Evolutionary conservation across 192 early-diverging fungal genomes (phyloP).

Genomic region (Backusella circina): DNA sequence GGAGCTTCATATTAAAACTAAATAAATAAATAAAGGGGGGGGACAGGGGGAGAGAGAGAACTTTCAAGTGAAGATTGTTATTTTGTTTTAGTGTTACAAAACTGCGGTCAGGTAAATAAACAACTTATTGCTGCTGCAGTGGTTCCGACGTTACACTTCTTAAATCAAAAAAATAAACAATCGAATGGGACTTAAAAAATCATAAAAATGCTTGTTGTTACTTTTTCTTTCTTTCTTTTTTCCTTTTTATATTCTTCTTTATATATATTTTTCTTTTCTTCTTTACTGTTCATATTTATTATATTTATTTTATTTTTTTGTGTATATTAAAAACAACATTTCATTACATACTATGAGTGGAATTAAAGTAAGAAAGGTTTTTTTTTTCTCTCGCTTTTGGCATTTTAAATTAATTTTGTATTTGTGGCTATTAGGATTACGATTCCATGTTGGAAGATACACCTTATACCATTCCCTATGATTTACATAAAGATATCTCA

Average conservation of each 20-base stretch:
- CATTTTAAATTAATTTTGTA: not conserved
- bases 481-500: not conserved
- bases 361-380: not conserved
- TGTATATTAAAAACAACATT: not conserved
- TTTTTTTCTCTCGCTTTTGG: not conserved
- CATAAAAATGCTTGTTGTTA: not conserved
- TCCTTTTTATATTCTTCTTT: not conserved
- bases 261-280: not conserved
- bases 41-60: not conserved
- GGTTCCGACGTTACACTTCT: not conserved
- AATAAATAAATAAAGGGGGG: not conserved
- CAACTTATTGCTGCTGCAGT: not conserved
- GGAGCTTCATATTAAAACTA: not conserved
- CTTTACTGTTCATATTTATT: not conserved
- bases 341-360: not conserved
- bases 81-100: slow-evolving; percentile 6
- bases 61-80: not conserved
- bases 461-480: not conserved
- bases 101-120: slow-evolving; percentile 1
- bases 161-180: not conserved
- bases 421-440: not conserved
- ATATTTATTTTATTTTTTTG: not conserved
- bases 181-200: not conserved
- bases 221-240: not conserved
- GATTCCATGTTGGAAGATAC: not conserved